Evolutionary conservation across 495 filamentous ascomycete genomes (phyloP).

Genomic region (Penicillium fimorum): DNA sequence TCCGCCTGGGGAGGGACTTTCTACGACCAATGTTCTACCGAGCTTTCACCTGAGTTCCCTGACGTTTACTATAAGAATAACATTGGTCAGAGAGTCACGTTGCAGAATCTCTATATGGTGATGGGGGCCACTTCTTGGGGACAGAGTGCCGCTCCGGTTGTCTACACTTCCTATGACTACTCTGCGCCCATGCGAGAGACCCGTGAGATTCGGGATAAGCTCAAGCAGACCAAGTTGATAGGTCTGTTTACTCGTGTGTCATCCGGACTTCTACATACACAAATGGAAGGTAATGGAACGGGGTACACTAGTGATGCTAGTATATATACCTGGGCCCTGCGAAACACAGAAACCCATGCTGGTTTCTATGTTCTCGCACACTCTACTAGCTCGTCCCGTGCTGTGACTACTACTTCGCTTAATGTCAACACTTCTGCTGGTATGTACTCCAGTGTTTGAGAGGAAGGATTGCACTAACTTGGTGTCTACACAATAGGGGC

Average conservation of each 20-base stretch:
- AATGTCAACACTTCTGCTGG: conserved; percentile 58
- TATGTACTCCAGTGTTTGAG: conserved; percentile 2
- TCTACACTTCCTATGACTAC: conserved; percentile 53
- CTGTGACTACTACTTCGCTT: conserved; percentile 55
- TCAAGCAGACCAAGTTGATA: conserved; percentile 54
- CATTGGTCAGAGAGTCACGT: conserved; percentile 47
- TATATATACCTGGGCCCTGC: conserved; percentile 53
- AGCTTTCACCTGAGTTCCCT: conserved; percentile 50
- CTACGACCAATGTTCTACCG: conserved; percentile 46
- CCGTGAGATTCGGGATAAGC: conserved; percentile 43
- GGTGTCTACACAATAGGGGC: conserved; percentile 16
- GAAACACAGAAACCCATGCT: conserved; percentile 54
- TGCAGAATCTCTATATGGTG: conserved; percentile 55
- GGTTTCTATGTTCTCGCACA: conserved; percentile 65
- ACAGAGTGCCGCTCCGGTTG: conserved; percentile 46
- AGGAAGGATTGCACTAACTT: conserved; percentile 5
- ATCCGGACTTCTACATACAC: conserved; percentile 49
- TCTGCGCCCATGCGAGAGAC: conserved; percentile 45
- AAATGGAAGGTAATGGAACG: conserved; percentile 58
- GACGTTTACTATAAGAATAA: conserved; percentile 60
- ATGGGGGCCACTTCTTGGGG: conserved; percentile 61
- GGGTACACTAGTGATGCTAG: conserved; percentile 43
- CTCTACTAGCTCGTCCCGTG: conserved; percentile 50
- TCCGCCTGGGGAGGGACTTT: conserved; percentile 52
- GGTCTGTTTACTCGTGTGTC: conserved; percentile 57